Evolutionary conservation across 129 eudicot species (phyloP), one percentile per base, ranked within the genome.

Genomic region (Gnaphalium uliginosum): DNA sequence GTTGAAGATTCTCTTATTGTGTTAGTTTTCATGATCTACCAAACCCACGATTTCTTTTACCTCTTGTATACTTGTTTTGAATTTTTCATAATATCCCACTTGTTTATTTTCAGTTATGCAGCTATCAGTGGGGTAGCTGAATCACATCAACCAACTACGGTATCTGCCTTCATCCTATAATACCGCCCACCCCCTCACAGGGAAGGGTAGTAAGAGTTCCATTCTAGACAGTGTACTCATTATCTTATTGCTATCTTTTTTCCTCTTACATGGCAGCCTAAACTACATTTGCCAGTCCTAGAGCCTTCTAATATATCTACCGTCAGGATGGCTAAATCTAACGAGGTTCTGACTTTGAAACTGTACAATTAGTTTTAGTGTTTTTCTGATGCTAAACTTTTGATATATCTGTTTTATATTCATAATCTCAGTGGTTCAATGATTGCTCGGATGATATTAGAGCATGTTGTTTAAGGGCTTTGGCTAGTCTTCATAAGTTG

Each of bases 1-100:
- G 94, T 91, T 70, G 99, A 95, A 83, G 99, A 95, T 87, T 81
- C 99, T 59, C 77, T 95, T 19, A 79, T 95, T 13, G 89, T 79
- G 99, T 95, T 1, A 85, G 97, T 78, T 26, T 73, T 76, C 79
- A 75, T 50, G 8, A 71, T 66, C 29, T 26, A n/a, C 25, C 0
- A 48, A 22, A 26, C 39, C 39, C 54, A 15, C 65, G 13, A 15
- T 27, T 62, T 17, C 13, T 63, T 26, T 70, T 21, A 46, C n/a
- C 27, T 72, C 33, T 51, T 41, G 3, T 50, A 71, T 9, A 51
- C 6, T 5, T 39, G 4, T 27, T 39, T 56, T 19, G 18, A 24
- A 9, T 22, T 59, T 66, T 68, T 77, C 26, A 58, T 14, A 29
- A 14, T 30, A 37, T 30, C 63, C 53, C 54, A 25, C 13, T 71